These are phyloP conservation scores for Pseudopyricularia cyperi DNA, from an alignment of 2,329 filamentous ascomycete species.

Conservation along the genomic window DNA sequence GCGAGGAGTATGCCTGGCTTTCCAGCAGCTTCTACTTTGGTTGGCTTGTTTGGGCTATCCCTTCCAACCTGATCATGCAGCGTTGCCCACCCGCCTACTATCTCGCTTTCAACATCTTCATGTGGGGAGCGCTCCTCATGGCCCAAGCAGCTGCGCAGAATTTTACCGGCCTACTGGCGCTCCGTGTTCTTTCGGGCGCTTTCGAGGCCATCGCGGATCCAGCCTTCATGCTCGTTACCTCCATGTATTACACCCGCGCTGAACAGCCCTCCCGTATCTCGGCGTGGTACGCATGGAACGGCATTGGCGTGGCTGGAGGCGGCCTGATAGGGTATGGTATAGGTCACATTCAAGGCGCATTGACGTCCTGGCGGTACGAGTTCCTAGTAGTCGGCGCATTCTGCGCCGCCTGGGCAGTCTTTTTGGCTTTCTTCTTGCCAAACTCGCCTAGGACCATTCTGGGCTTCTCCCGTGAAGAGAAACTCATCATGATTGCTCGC, in stretches of 20 bases:
- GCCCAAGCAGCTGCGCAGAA: conserved; percentile 40
- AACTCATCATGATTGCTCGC: conserved; percentile 39
- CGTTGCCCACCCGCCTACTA: conserved; percentile 20
- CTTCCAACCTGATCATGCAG: conserved; percentile 18
- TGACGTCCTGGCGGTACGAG: conserved; percentile 53
- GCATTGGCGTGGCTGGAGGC: conserved; percentile 44
- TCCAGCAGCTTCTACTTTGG: conserved; percentile 40
- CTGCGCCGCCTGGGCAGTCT: conserved; percentile 44
- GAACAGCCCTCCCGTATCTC: conserved; percentile 50
- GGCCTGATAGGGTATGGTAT: conserved; percentile 43
- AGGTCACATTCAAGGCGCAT: conserved; percentile 40
- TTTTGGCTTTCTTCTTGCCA: conserved; percentile 42
- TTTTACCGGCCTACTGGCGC: conserved; percentile 39
- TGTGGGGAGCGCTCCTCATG: conserved; percentile 36
- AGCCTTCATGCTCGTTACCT: conserved; percentile 48
- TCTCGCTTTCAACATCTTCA: conserved; percentile 34
- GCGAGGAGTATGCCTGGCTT: conserved; percentile 44
- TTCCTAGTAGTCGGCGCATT: conserved; percentile 51
- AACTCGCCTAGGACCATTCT: conserved; percentile 42
- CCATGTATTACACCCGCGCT: conserved; percentile 50
- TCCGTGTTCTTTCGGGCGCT: conserved; percentile 49
- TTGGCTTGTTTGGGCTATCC: conserved; percentile 17
- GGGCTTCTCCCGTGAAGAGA: conserved; percentile 35
- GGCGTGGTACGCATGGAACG: conserved; percentile 46
- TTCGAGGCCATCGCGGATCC: conserved; percentile 42